Evolutionary conservation across 768 basidiomycete genomes (phyloP), one percentile per base, ranked within the genome.

Genomic region (Lentinula guzmanii): DNA sequence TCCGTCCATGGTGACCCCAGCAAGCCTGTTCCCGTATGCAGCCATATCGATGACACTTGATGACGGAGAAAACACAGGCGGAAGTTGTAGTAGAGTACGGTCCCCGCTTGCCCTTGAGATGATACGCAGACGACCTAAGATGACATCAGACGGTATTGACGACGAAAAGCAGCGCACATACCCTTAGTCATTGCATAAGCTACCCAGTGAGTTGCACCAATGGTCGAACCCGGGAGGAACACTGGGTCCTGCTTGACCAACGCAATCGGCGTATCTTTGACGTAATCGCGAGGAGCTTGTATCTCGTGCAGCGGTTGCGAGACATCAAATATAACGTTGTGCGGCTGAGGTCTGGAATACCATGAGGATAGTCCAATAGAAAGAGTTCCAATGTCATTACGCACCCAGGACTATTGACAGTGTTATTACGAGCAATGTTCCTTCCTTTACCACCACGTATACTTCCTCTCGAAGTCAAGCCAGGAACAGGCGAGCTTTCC

Each of bases 161-260:
- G 53, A 33, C 53, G 41, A 18, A 18, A 24, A 39, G 6, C 28
- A 31, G 42, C 13, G 45, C 42, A 18, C 69, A 9, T 63, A 85
- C 89, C 90, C 76, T 88, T 85, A 4, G 89, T 93, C 92, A 94
- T 94, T 28, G 91, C 92, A 68, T 94, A 93, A 15, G 92, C 92
- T 62, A 94, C 92, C 90, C 92, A 94, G 69, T 91, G 89, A 4
- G 92, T 93, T 13, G 92, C 92, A 9, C 92, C 92, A 59, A 94
- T 93, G 35, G 92, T 94, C 11, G 89, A 88, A 15, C 92, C 92
- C 50, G 89, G 90, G 61, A 93, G 76, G 75, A 93, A 94, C 28
- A 87, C 82, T 16, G 91, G 77, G 62, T 94, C 92, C 65, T 93
- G 91, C 73, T 86, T 90, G 69, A 94, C 90, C 52, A 94, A 80